Conservation (phyloP, 345 rosid species). For the Lumnitzera littorea region DNA sequence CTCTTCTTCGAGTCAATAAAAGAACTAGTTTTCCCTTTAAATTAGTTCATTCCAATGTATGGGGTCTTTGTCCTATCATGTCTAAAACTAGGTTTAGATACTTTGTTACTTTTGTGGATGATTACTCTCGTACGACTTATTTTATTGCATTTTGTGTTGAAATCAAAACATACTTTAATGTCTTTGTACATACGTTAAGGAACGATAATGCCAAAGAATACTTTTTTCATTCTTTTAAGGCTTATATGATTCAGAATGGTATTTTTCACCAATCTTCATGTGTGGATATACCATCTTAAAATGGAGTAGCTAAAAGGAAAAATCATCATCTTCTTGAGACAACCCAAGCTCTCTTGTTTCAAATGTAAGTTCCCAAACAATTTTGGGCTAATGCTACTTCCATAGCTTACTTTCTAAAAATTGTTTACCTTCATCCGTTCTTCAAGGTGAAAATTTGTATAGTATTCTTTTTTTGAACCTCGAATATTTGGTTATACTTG, state of each 20-base stretch:
- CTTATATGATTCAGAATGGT: slow-evolving; percentile 1
- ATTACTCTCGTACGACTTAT: slow-evolving; percentile 8
- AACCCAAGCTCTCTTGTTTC: background rate
- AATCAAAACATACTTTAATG: background rate
- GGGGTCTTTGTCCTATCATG: background rate
- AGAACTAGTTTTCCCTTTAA: slow-evolving; percentile 2
- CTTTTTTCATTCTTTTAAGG: background rate
- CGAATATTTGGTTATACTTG: no score
- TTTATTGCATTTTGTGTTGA: slow-evolving; percentile 9
- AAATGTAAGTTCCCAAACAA: no score
- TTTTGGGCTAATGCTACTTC: slow-evolving; percentile 5
- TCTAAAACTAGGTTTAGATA: slow-evolving; percentile 3
- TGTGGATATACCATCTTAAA: slow-evolving; percentile 4
- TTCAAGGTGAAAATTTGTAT: background rate
- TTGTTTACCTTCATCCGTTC: slow-evolving; percentile 3
- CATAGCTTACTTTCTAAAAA: slow-evolving; percentile 8
- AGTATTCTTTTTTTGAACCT: background rate
- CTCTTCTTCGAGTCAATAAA: background rate
- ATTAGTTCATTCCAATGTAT: slow-evolving; percentile 8
- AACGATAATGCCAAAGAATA: slow-evolving; percentile 4
- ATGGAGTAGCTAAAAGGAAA: slow-evolving; percentile 7
- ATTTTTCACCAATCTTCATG: background rate
- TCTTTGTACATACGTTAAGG: background rate
- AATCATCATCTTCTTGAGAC: background rate
- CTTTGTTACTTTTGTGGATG: slow-evolving; percentile 7